Conservation (phyloP, 75 land plant species). For the Picea sitchensis region DNA sequence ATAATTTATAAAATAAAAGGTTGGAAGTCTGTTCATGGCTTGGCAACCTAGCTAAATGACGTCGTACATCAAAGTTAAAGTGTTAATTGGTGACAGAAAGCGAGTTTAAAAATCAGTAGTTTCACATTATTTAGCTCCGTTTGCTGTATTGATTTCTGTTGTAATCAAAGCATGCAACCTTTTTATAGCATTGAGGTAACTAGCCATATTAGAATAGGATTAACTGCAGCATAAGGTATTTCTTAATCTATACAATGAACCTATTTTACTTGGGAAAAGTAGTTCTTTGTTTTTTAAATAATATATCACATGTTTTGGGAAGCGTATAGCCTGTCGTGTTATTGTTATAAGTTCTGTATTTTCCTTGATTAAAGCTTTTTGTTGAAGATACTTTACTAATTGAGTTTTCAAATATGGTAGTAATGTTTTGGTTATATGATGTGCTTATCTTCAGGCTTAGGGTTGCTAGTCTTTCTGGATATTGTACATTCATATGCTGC, state of each 20-base stretch:
- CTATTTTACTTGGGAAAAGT: neutral
- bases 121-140: neutral
- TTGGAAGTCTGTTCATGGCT: too few species aligned
- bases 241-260: neutral
- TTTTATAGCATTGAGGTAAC: neutral
- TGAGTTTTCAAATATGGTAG: neutral
- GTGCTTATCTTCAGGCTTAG: constrained; percentile 57
- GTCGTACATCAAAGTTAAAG: too few species aligned
- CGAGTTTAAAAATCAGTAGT: neutral
- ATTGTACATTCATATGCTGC: constrained; percentile 96
- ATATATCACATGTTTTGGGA: neutral
- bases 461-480: constrained; percentile 84
- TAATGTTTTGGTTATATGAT: neutral
- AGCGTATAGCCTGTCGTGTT: neutral
- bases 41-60: too few species aligned
- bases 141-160: neutral
- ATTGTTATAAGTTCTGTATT: neutral
- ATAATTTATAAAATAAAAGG: too few species aligned
- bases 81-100: too few species aligned
- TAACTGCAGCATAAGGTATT: too few species aligned
- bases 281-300: neutral
- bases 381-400: neutral
- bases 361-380: neutral
- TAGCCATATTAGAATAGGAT: neutral
- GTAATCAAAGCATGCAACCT: neutral